phyloP scores from a whole-genome alignment of 1,139 yeast species.

The Pichia sorboxylosa region DNA sequence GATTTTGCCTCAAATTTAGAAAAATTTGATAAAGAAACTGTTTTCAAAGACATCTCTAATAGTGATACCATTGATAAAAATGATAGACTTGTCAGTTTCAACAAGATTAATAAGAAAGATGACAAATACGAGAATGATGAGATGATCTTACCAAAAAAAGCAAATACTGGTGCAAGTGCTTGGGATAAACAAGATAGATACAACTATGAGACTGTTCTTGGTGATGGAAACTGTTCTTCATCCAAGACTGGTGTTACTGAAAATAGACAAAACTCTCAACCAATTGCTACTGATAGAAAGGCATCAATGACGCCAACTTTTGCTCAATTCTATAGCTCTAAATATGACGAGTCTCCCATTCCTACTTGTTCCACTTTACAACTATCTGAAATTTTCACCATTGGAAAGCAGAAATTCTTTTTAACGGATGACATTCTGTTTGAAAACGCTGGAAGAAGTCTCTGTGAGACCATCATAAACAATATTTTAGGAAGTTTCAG shows the following conservation, averaged over 20 bases:
- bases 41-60: slow-evolving; percentile 64
- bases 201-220: slow-evolving; percentile 1
- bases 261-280: slow-evolving; percentile 5
- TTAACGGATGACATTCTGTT: slow-evolving; percentile 36
- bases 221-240: background rate
- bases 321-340: slow-evolving; percentile 5
- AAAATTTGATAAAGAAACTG: slow-evolving; percentile 70
- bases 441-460: slow-evolving; percentile 67
- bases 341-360: slow-evolving; percentile 18
- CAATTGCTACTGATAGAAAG: slow-evolving; percentile 3
- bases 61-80: slow-evolving; percentile 50
- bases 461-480: slow-evolving; percentile 47
- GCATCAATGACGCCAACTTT: slow-evolving; percentile 5
- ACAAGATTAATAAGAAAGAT: slow-evolving; percentile 31
- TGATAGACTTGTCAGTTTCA: slow-evolving; percentile 65
- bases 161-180: slow-evolving; percentile 33
- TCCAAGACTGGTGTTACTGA: background rate
- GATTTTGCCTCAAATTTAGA: slow-evolving; percentile 79
- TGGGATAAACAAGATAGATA: slow-evolving; percentile 36
- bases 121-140: slow-evolving; percentile 56
- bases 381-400: slow-evolving; percentile 63
- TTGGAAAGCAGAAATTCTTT: slow-evolving; percentile 43
- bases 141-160: slow-evolving; percentile 40
- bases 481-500: slow-evolving; percentile 50
- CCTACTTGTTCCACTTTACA: slow-evolving; percentile 76